Base-by-base conservation (phyloP, 2,329 filamentous ascomycete genomes). In the Fusarium anguioides region DNA sequence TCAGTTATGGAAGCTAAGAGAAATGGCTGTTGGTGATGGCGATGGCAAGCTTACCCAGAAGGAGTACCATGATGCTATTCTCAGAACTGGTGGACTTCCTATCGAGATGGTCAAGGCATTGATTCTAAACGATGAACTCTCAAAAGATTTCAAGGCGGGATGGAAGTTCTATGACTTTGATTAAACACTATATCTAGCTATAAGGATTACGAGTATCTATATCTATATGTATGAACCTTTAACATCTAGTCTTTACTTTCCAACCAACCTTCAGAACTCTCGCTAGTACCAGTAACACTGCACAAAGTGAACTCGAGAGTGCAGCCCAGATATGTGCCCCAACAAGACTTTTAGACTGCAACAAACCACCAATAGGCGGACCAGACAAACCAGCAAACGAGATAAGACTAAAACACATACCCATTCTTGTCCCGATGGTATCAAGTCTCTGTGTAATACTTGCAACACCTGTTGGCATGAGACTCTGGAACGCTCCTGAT, bases 321-420 rank as follows among this genome's bases (percentile, higher is more conserved):
- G 72, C 77, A 2, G 78, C 78, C 78, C 78, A 80, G 2, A 72
- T 70, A 47, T 78, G 76, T 2, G 78, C 71, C 3, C 66, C 73
- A 0, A 49, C 69, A 31, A 74, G 76, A 18, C 72, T 74, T 0
- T 35, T 47, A 2, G 69, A 57, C 45, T 73, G 64, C 0, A 74
- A 31, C 3, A 66, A 15, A 0, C 80, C 80, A 0, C 80, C 80
- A 20, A 81, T 74, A 0, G 80, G 80, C 5, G 79, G 78, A 0
- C 80, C 80, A 0, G 79, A 80, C 15, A 81, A 50, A 0, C 78
- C 75, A 2, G 77, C 78, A 41, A 81, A 72, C 0, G 78, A 80
- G 8, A 74, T 70, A 8, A 81, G 74, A 40, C 70, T 76, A 12
- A 81, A 81, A 2, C 75, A 78, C 79, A 81, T 81, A 10, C 80